Evolutionary conservation across 1,139 yeast species (phyloP).

Genomic region (Geotrichum bryndzae): DNA sequence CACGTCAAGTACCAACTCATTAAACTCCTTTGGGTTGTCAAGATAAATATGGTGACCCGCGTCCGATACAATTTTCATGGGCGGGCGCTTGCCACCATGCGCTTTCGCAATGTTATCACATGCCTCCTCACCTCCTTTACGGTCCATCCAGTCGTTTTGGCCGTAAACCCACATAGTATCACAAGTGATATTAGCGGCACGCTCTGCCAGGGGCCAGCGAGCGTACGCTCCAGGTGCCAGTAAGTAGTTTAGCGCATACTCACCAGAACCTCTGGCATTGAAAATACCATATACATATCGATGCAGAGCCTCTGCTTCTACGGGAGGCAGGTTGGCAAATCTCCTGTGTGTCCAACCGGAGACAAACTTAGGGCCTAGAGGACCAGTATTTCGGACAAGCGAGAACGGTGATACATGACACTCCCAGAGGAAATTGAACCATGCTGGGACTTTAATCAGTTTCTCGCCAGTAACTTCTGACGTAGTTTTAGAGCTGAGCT

Average conservation of each 20-base stretch:
- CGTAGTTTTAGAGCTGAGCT: neutral
- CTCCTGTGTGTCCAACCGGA: slow-evolving; percentile 30
- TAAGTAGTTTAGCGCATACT: slow-evolving; percentile 55
- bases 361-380: slow-evolving; percentile 29
- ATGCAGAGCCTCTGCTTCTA: slow-evolving; percentile 37
- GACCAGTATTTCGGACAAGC: slow-evolving; percentile 28
- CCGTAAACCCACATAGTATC: slow-evolving; percentile 67
- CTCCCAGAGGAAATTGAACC: slow-evolving; percentile 28
- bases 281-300: slow-evolving; percentile 57
- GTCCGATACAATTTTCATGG: slow-evolving; percentile 40
- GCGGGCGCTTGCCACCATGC: slow-evolving; percentile 4
- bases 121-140: slow-evolving; percentile 55
- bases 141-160: slow-evolving; percentile 81
- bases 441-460: slow-evolving; percentile 14
- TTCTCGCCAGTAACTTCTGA: neutral
- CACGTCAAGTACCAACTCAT: slow-evolving; percentile 41
- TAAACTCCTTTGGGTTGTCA: slow-evolving; percentile 61
- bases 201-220: slow-evolving; percentile 67
- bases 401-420: slow-evolving; percentile 29
- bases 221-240: slow-evolving; percentile 72
- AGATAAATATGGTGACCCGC: slow-evolving; percentile 79
- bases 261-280: slow-evolving; percentile 57
- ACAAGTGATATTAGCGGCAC: slow-evolving; percentile 41
- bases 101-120: slow-evolving; percentile 8
- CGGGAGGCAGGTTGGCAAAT: slow-evolving; percentile 24